Evolutionary conservation across 2,329 filamentous ascomycete species (phyloP).

Genomic region (Pseudocercospora ulei): DNA sequence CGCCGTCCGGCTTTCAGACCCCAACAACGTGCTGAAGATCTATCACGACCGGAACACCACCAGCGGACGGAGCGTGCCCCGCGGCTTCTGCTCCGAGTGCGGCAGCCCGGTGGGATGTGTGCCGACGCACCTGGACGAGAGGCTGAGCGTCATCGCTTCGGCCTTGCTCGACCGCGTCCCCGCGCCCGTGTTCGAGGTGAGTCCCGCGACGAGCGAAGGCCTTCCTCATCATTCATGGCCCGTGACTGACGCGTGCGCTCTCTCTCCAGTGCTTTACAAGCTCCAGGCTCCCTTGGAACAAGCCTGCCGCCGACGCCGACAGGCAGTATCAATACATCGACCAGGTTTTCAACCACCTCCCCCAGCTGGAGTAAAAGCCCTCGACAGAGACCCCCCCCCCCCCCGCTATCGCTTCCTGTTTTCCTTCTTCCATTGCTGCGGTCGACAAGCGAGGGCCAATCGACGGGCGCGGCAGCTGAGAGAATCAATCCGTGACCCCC

Average conservation of each 20-base stretch:
- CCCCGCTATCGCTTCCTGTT: too few species aligned
- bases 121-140: slow-evolving; percentile 1
- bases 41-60: slow-evolving; percentile 17
- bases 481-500: too few species aligned
- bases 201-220: not conserved
- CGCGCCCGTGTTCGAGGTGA: slow-evolving; percentile 17
- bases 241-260: not conserved
- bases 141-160: slow-evolving; percentile 16
- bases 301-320: not conserved
- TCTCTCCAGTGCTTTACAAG: not conserved
- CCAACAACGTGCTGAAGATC: slow-evolving; percentile 14
- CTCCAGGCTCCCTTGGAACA: slow-evolving; percentile 1
- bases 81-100: slow-evolving; percentile 20
- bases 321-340: slow-evolving; percentile 5
- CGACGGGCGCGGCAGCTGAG: too few species aligned
- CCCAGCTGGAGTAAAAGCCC: not conserved
- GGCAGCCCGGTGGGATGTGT: slow-evolving; percentile 16
- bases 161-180: slow-evolving; percentile 19
- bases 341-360: not conserved
- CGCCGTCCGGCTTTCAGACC: slow-evolving; percentile 14
- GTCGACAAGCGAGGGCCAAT: too few species aligned
- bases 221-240: too few species aligned
- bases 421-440: too few species aligned
- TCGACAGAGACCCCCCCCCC: too few species aligned
- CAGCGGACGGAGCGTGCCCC: slow-evolving; percentile 16